These are phyloP conservation scores for Trichoderma pleuroti DNA, from an alignment of 2,329 filamentous ascomycete genomes.

Conservation along the genomic window DNA sequence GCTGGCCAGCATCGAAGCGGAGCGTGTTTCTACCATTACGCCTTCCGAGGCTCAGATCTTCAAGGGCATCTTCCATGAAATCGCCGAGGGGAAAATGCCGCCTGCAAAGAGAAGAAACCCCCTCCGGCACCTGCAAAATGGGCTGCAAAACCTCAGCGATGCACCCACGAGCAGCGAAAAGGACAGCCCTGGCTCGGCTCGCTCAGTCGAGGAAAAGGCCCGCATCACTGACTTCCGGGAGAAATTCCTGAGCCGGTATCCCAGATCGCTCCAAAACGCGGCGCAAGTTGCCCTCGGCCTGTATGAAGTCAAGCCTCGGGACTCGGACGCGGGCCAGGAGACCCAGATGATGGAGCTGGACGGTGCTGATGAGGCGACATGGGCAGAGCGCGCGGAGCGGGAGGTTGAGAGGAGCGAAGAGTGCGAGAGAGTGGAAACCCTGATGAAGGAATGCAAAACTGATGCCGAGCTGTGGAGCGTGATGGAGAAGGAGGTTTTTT, in stretches of 20 bases:
- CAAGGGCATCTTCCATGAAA: constrained; percentile 51
- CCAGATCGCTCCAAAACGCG: constrained; percentile 37
- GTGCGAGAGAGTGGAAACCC: constrained; percentile 47
- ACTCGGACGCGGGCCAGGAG: constrained; percentile 22
- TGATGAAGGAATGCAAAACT: constrained; percentile 53
- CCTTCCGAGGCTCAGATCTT: constrained; percentile 57
- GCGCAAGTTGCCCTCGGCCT: constrained; percentile 39
- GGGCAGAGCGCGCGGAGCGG: constrained; percentile 34
- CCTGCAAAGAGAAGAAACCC: constrained; percentile 25
- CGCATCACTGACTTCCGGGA: constrained; percentile 34
- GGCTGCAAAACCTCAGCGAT: neutral
- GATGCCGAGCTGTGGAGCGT: constrained; percentile 66
- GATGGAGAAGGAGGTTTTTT: constrained; percentile 65
- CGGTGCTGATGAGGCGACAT: constrained; percentile 31
- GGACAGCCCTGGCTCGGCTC: constrained; percentile 19
- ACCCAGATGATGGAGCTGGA: constrained; percentile 30
- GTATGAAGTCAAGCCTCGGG: constrained; percentile 34
- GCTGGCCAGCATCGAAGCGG: constrained; percentile 21
- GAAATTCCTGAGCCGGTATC: constrained; percentile 38
- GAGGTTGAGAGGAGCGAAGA: constrained; percentile 44
- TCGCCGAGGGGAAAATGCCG: constrained; percentile 36
- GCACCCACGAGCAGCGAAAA: neutral
- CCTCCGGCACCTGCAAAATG: neutral
- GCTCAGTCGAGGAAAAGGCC: constrained; percentile 34
- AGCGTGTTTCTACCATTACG: constrained; percentile 51